These are phyloP conservation scores for Glonium stellatum DNA, from an alignment of 495 filamentous ascomycete genomes.

Conservation along the genomic window DNA sequence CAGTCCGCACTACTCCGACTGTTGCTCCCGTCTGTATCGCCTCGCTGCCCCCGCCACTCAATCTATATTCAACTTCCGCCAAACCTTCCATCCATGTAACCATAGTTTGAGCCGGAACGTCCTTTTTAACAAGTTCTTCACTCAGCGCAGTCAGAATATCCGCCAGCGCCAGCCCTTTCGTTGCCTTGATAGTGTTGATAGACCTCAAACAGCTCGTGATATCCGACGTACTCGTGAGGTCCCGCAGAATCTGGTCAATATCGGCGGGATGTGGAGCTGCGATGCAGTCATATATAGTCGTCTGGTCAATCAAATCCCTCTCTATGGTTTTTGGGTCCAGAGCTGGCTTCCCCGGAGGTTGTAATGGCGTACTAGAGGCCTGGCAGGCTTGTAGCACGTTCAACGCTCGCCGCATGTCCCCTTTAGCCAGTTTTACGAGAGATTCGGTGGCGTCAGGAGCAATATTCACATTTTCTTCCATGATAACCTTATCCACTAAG, in stretches of 20 bases:
- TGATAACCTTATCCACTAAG: conserved; percentile 84
- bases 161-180: conserved; percentile 84
- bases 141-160: conserved; percentile 82
- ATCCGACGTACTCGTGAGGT: conserved; percentile 73
- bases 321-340: conserved; percentile 45
- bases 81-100: conserved; percentile 87
- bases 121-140: conserved; percentile 72
- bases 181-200: conserved; percentile 75
- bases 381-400: conserved; percentile 97
- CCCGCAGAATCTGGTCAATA: conserved; percentile 74
- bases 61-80: conserved; percentile 84
- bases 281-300: conserved; percentile 95
- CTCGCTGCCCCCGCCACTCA: conserved; percentile 87
- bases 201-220: conserved; percentile 80
- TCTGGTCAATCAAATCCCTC: conserved; percentile 80
- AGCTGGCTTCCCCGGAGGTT: conserved; percentile 44
- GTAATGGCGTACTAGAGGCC: conserved; percentile 64
- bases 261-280: conserved; percentile 89
- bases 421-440: conserved; percentile 80
- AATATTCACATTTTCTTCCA: conserved; percentile 80
- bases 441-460: conserved; percentile 67
- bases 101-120: conserved; percentile 81
- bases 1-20: conserved; percentile 81
- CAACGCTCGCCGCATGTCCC: conserved; percentile 90
- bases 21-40: conserved; percentile 83